Conservation (phyloP, 352 stramenopile species). For the Pythium guiyangense region DNA sequence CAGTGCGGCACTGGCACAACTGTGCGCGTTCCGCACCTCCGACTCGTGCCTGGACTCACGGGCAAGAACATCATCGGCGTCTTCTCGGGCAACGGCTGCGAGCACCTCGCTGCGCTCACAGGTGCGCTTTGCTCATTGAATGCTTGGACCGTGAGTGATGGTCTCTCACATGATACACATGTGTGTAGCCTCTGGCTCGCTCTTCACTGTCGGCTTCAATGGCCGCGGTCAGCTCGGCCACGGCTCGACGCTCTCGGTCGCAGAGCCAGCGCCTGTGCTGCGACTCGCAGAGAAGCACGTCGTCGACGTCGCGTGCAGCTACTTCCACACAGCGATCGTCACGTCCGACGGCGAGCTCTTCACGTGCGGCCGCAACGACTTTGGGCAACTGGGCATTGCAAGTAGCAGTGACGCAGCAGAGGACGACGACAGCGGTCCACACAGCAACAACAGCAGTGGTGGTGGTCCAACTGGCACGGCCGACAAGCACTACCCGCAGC, state of each 20-base stretch:
- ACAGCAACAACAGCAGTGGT: neutral
- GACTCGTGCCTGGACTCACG: constrained; percentile 43
- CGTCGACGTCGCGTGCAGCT: constrained; percentile 85
- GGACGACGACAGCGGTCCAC: neutral
- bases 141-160: too few species aligned
- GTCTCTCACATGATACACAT: constrained; percentile 14
- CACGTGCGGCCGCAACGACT: constrained; percentile 90
- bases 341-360: constrained; percentile 78
- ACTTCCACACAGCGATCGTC: constrained; percentile 89
- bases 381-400: constrained; percentile 83
- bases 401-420: constrained; percentile 19
- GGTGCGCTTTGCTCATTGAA: constrained; percentile 18
- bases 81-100: constrained; percentile 90
- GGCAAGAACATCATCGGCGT: constrained; percentile 66
- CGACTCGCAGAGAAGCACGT: constrained; percentile 49
- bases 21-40: constrained; percentile 52
- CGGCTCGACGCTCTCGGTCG: constrained; percentile 60
- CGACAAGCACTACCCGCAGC: constrained; percentile 62
- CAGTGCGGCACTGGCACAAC: constrained; percentile 88
- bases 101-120: constrained; percentile 85
- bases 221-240: constrained; percentile 87
- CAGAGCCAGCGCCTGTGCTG: constrained; percentile 46
- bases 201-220: constrained; percentile 93
- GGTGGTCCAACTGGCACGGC: constrained; percentile 5
- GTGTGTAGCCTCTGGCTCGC: constrained; percentile 51